These are phyloP conservation scores for Sindora glabra DNA, from an alignment of 306 rosid genomes.

Conservation along the genomic window DNA sequence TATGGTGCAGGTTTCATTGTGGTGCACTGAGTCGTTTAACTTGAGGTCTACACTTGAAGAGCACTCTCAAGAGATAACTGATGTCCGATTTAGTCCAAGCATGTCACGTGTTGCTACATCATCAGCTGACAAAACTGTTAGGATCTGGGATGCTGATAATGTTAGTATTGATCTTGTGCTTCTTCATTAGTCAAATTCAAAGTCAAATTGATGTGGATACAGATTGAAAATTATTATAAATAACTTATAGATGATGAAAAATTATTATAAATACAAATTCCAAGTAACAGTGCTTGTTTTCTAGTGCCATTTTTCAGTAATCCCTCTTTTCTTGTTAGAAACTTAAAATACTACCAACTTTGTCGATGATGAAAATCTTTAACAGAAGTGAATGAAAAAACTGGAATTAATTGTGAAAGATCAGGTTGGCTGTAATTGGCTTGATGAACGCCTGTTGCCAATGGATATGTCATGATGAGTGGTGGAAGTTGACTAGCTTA, in stretches of 20 bases:
- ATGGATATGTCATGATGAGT: background rate
- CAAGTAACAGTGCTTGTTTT: no score
- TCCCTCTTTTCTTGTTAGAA: background rate
- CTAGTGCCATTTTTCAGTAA: no score
- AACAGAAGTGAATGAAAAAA: background rate
- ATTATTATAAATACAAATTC: no score
- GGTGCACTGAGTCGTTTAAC: constrained; percentile 58
- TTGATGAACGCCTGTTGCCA: background rate
- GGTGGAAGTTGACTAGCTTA: background rate
- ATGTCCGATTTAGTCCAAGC: constrained; percentile 67
- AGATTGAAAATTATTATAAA: background rate
- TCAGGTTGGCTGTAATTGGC: background rate
- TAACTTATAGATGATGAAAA: no score
- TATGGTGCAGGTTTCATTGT: constrained; percentile 59
- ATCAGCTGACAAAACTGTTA: constrained; percentile 76
- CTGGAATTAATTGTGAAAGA: background rate
- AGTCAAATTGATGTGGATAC: background rate
- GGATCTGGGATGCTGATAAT: constrained; percentile 74
- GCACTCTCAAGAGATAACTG: constrained; percentile 72
- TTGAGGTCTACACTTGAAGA: constrained; percentile 57
- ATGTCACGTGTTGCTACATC: constrained; percentile 63
- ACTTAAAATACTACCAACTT: background rate
- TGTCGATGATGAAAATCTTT: background rate
- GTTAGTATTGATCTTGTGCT: constrained; percentile 32
- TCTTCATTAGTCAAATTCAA: constrained; percentile 9